These are phyloP conservation scores for Elsinoe australis DNA, from an alignment of 2,329 filamentous ascomycete genomes.

Conservation along the genomic window DNA sequence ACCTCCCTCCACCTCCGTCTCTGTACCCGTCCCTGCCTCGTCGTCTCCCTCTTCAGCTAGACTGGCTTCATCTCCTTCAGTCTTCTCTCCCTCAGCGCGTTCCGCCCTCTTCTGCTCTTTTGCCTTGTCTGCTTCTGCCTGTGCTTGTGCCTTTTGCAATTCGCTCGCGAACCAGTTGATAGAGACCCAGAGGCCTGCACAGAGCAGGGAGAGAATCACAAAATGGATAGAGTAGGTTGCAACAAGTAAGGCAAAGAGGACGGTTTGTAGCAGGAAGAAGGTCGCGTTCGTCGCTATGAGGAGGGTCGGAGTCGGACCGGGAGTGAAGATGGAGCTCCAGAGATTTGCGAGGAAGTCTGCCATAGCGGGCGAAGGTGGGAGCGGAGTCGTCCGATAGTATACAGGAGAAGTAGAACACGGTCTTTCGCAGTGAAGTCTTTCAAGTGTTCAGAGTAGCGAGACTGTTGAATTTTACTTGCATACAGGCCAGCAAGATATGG, in stretches of 20 bases:
- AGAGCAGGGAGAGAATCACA: conserved; percentile 68
- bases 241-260: conserved; percentile 67
- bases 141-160: conserved; percentile 41
- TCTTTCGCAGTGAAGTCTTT: too few species aligned
- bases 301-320: conserved; percentile 80
- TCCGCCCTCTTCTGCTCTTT: conserved; percentile 41
- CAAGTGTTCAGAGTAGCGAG: neutral
- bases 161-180: conserved; percentile 95
- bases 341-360: conserved; percentile 61
- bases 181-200: conserved; percentile 76
- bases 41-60: conserved; percentile 29
- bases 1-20: conserved; percentile 28
- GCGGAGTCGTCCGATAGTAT: neutral
- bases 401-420: neutral
- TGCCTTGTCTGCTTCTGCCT: conserved; percentile 44
- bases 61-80: conserved; percentile 31
- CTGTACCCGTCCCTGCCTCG: conserved; percentile 43
- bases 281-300: conserved; percentile 82
- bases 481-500: too few species aligned
- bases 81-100: conserved; percentile 36
- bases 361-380: conserved; percentile 25
- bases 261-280: conserved; percentile 75
- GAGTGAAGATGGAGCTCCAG: conserved; percentile 88
- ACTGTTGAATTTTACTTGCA: too few species aligned
- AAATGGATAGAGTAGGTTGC: conserved; percentile 88